These are phyloP conservation scores for Pythium chondricola DNA, from an alignment of 352 stramenopile species.

Conservation along the genomic window DNA sequence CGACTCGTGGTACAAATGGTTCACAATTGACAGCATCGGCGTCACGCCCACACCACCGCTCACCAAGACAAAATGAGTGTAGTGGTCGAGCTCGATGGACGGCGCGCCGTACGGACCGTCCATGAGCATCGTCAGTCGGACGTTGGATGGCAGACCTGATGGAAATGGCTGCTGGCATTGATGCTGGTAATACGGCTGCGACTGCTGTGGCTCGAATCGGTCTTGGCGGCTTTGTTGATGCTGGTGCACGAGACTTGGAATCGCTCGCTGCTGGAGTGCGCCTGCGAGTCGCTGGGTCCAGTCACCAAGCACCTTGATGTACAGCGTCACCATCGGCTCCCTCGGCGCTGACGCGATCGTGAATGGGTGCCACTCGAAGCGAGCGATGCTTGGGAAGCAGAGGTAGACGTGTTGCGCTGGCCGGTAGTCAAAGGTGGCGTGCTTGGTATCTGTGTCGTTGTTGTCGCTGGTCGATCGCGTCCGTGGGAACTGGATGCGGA, in stretches of 20 bases:
- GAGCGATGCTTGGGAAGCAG: conserved; percentile 62
- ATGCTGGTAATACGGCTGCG: too few relatives aligned
- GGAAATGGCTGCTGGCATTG: conserved; percentile 11
- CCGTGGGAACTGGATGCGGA: conserved; percentile 40
- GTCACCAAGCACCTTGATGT: conserved; percentile 54
- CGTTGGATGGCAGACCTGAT: not conserved
- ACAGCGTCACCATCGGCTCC: conserved; percentile 61
- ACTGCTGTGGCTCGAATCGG: too few relatives aligned
- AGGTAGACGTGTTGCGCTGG: conserved; percentile 74
- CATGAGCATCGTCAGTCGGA: conserved; percentile 25
- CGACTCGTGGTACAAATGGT: conserved; percentile 29
- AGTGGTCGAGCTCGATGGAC: conserved; percentile 35
- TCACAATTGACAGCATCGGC: conserved; percentile 41
- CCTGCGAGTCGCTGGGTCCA: conserved; percentile 58
- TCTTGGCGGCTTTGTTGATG: too few relatives aligned
- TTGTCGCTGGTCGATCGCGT: too few relatives aligned
- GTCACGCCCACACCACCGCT: conserved; percentile 46
- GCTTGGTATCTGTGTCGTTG: too few relatives aligned
- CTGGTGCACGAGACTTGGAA: too few relatives aligned
- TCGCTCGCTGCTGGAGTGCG: not conserved
- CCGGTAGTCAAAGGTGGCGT: conserved; percentile 25
- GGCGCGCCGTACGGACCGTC: conserved; percentile 47
- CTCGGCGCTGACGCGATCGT: conserved; percentile 72
- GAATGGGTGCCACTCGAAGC: conserved; percentile 85
- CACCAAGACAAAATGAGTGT: conserved; percentile 47